A percentile compares a stretch with the other conserved stretches of the same genome.
These are phyloP conservation scores for Annulohypoxylon moriforme DNA, from an alignment of 495 filamentous ascomycete species.

Conservation along the genomic window DNA sequence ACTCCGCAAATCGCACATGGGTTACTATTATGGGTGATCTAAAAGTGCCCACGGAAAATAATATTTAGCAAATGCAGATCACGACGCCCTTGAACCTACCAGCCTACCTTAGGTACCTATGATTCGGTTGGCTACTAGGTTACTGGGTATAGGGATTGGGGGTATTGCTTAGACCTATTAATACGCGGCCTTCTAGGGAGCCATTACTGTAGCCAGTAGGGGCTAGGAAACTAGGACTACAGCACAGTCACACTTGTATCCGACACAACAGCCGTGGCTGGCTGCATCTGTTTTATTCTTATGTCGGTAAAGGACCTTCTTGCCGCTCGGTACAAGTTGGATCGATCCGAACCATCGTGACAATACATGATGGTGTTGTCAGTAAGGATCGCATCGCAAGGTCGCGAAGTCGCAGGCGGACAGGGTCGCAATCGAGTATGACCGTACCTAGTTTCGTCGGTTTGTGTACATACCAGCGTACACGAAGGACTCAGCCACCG, in stretches of 20 bases:
- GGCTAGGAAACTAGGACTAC: neutral
- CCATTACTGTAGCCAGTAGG: neutral
- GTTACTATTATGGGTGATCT: constrained; percentile 2
- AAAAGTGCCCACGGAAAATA: constrained; percentile 21
- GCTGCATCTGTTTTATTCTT: constrained; percentile 29
- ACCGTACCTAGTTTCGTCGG: neutral
- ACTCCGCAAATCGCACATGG: constrained; percentile 20
- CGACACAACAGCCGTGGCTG: constrained; percentile 33
- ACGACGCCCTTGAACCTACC: constrained; percentile 21
- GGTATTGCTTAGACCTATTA: neutral
- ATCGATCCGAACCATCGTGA: constrained; percentile 21
- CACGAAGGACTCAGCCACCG: constrained; percentile 39
- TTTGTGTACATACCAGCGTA: constrained; percentile 4
- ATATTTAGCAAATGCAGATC: constrained; percentile 31
- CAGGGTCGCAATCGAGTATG: constrained; percentile 34
- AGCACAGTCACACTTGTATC: constrained; percentile 10
- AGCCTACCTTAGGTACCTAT: no score
- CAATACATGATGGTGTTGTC: constrained; percentile 13
- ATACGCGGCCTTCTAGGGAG: neutral
- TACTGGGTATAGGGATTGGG: no score
- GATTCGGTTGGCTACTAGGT: constrained; percentile 15
- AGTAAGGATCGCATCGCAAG: constrained; percentile 3
- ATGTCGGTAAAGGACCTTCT: constrained; percentile 23
- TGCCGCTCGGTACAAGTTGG: constrained; percentile 21
- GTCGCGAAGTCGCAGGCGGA: constrained; percentile 11